Conservation (phyloP, 805 yeast species). For the Pichia californica region DNA sequence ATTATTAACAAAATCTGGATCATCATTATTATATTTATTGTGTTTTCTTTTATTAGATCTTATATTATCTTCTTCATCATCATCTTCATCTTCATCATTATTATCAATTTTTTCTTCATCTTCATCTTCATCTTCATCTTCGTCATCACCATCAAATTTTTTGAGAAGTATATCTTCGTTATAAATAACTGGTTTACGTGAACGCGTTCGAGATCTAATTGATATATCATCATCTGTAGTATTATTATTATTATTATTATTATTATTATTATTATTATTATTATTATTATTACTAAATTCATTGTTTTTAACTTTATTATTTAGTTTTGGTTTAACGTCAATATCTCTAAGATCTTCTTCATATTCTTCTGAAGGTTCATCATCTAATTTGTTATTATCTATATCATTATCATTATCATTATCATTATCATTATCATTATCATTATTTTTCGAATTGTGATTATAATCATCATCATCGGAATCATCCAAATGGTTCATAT, state of each 20-base stretch:
- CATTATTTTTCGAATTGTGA: constrained; percentile 14
- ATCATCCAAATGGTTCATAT: background rate
- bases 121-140: constrained; percentile 11
- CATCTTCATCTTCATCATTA: constrained; percentile 1
- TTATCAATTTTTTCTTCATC: background rate
- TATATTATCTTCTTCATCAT: constrained; percentile 6
- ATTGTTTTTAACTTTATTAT: background rate
- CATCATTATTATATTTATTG: constrained; percentile 2
- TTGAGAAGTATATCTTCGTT: constrained; percentile 28
- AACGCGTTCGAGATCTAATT: constrained; percentile 24
- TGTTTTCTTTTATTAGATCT: too few species aligned
- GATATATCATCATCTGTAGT: constrained; percentile 19
- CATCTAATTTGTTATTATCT: constrained; percentile 5
- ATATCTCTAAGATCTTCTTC: constrained; percentile 16
- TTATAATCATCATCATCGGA: constrained; percentile 7
- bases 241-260: constrained; percentile 7
- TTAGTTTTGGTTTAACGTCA: background rate
- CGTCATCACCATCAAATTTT: constrained; percentile 24
- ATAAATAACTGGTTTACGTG: constrained; percentile 28
- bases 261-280: constrained; percentile 4
- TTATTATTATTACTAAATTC: background rate
- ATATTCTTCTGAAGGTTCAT: constrained; percentile 20
- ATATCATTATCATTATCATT: constrained; percentile 6
- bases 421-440: constrained; percentile 1
- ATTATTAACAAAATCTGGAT: too few species aligned